Evolutionary conservation across 768 basidiomycete species (phyloP), one percentile per base, ranked within the genome.

Genomic region (Lepiota venenata): DNA sequence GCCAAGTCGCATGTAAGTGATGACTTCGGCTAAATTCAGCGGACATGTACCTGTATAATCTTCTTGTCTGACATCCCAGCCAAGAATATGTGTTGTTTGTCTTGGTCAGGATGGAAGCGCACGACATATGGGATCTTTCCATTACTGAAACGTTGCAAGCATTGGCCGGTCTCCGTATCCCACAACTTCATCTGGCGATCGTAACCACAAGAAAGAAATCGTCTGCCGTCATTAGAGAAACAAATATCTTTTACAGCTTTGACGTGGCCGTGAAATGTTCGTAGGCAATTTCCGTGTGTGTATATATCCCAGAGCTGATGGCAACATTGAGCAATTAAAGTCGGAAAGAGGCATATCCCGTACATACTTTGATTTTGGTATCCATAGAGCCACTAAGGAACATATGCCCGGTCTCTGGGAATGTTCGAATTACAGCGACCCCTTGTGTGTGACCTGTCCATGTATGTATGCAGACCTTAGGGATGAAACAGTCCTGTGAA

Each of bases 11-110:
- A 49, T 52, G 12, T 53, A 44, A 50, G 32, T 32, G 36, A 47
- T 32, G 36, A 22, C 47, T 21, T 47, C 9, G 10, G n/a, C 11
- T 45, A 44, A 14, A n/a, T 11, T 32, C 25, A 22, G 7, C 15
- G 42, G 41, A 20, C 47, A 50, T 79, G 55, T 64, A 93, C 95
- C 80, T 98, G 96, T 37, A 98, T 91, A 60, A 99, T 97, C 73
- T 98, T 98, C 76, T 98, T 98, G 73, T 98, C 95, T 38, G 88
- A 91, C 97, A 98, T 99, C 57, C 97, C 97, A 46, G 96, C 96
- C 43, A 98, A 76, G 76, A 98, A 98, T 48, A 95, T 87, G 66
- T 97, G 75, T 66, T 98, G 94, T 69, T 98, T 98, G 63, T 98
- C 94, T 52, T 89, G 80, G 66, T 97, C 96, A 5, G 97, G 97